A percentile compares a stretch with the other conserved stretches of the same genome.
phyloP scores from a whole-genome alignment of 2,329 filamentous ascomycete genomes.

The Aspergillus cejpii region DNA sequence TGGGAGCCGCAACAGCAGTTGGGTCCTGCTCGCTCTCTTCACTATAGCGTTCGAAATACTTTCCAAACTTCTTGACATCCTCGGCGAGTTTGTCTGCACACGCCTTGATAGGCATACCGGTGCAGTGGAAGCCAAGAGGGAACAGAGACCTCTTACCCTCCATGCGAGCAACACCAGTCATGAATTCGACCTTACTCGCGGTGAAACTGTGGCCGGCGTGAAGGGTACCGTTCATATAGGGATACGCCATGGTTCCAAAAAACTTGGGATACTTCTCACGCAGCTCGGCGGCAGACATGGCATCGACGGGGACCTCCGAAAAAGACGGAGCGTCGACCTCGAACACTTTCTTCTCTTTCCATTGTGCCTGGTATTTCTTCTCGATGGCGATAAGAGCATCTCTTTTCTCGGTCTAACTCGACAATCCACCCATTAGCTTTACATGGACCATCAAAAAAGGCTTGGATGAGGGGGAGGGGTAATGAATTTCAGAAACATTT shows the following conservation, averaged over 20 bases:
- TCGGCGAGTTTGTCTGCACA: conserved; percentile 90
- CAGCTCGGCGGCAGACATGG: conserved; percentile 66
- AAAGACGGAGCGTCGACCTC: conserved; percentile 76
- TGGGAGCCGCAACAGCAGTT: conserved; percentile 51
- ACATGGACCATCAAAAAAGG: conserved; percentile 13
- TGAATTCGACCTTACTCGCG: conserved; percentile 87
- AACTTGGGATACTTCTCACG: conserved; percentile 82
- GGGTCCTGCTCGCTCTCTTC: conserved; percentile 52
- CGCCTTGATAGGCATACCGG: conserved; percentile 96
- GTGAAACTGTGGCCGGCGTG: conserved; percentile 93
- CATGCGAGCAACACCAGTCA: conserved; percentile 79
- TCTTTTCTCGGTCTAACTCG: conserved; percentile 28
- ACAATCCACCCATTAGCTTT: conserved; percentile 13
- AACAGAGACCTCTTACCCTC: conserved; percentile 81
- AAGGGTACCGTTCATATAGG: conserved; percentile 80
- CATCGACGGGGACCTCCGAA: conserved; percentile 67
- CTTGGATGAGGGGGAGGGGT: conserved; percentile 22
- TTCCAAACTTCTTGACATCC: conserved; percentile 82
- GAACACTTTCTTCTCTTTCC: conserved; percentile 72
- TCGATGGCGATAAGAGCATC: conserved; percentile 47
- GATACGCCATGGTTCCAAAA: conserved; percentile 72
- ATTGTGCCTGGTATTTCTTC: conserved; percentile 86
- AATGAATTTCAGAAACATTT: conserved; percentile 36
- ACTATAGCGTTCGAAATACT: conserved; percentile 72
- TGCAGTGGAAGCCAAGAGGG: conserved; percentile 91